These are phyloP conservation scores for Chiua virens DNA, from an alignment of 768 basidiomycete genomes.

Conservation along the genomic window DNA sequence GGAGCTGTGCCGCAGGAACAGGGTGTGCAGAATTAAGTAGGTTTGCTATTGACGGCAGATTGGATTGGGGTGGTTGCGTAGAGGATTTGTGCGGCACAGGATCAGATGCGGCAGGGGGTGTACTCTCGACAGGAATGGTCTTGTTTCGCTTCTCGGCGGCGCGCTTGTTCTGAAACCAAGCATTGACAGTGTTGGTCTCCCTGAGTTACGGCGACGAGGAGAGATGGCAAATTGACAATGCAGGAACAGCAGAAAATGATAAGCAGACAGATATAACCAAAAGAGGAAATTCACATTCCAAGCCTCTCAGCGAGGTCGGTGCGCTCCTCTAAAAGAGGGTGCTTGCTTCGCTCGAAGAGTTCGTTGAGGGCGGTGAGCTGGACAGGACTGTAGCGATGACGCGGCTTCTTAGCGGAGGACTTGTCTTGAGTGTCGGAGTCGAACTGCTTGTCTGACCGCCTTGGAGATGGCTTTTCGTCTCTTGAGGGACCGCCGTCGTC, in stretches of 20 bases:
- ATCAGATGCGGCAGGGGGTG: constrained; percentile 30
- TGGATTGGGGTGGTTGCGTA: constrained; percentile 29
- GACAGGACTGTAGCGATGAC: constrained; percentile 70
- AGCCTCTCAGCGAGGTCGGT: constrained; percentile 67
- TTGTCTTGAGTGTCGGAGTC: constrained; percentile 28
- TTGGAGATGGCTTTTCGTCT: constrained; percentile 28
- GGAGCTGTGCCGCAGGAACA: constrained; percentile 20
- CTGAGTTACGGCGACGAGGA: constrained; percentile 37
- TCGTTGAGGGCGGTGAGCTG: constrained; percentile 78
- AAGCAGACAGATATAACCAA: constrained; percentile 23
- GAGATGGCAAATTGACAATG: constrained; percentile 1
- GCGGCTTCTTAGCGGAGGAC: constrained; percentile 59
- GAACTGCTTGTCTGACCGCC: constrained; percentile 19
- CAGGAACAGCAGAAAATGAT: constrained; percentile 17
- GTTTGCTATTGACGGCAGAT: constrained; percentile 39
- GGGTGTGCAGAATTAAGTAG: constrained; percentile 39
- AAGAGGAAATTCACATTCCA: constrained; percentile 61
- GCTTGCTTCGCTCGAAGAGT: constrained; percentile 74
- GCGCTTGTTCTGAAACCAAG: constrained; percentile 87
- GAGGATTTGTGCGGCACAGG: constrained; percentile 16
- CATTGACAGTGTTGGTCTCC: constrained; percentile 84
- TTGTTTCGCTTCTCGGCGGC: constrained; percentile 73
- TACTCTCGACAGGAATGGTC: constrained; percentile 35
- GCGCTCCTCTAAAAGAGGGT: constrained; percentile 69
- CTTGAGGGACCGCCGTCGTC: constrained; percentile 21